Evolutionary conservation across 495 filamentous ascomycete species (phyloP).

Genomic region (Aspergillus campestris): DNA sequence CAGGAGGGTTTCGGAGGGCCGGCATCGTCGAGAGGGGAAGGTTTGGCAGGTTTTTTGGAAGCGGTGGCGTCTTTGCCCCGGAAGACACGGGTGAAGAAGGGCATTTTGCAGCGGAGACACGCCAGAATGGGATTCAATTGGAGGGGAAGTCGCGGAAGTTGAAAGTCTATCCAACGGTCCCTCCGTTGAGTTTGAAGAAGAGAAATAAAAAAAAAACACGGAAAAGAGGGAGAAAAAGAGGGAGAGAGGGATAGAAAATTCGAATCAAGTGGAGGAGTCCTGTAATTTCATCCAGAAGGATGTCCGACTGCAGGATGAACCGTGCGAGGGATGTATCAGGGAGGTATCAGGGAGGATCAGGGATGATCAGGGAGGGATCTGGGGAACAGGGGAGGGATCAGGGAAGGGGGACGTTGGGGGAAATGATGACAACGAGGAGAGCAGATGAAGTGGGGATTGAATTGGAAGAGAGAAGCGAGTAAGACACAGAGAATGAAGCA

Average conservation of each 20-base stretch:
- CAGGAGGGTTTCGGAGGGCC: conserved; percentile 63
- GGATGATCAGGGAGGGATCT: no score
- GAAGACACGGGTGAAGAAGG: conserved; percentile 66
- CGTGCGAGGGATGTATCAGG: no score
- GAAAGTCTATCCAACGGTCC: neutral
- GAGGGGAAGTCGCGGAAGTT: conserved; percentile 11
- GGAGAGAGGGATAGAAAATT: neutral
- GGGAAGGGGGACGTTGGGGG: no score
- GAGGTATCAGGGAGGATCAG: no score
- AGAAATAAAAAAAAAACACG: neutral
- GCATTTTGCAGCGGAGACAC: conserved; percentile 27
- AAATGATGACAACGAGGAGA: no score
- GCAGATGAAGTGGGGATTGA: no score
- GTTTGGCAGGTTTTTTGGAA: conserved; percentile 51
- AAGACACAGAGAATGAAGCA: no score
- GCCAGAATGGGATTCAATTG: conserved; percentile 7
- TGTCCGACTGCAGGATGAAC: no score
- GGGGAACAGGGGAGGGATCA: no score
- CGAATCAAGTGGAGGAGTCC: conserved; percentile 1
- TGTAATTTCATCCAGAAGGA: neutral
- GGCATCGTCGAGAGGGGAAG: conserved; percentile 36
- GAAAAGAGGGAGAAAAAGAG: neutral
- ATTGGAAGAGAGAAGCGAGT: no score
- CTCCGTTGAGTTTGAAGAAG: neutral
- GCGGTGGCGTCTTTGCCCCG: conserved; percentile 57